Base-by-base conservation (phyloP, 257 asterid species). In the Ilex aquifolium region DNA sequence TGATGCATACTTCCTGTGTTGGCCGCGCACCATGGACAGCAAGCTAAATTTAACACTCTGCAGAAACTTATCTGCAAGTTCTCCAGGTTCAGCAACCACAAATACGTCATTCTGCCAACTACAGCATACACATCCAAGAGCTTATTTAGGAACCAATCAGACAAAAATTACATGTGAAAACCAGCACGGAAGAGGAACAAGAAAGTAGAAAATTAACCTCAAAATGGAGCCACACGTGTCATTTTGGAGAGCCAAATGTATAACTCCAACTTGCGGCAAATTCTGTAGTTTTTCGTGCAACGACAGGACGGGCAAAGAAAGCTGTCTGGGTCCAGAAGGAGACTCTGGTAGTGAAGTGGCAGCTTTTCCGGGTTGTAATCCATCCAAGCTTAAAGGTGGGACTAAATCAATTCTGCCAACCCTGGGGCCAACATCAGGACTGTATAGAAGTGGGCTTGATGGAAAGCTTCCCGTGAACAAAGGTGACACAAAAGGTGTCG, bases 21-120 rank as follows among this genome's bases (percentile, higher is more conserved):
- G 80, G 59, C 95, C 95, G 75, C 83, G 86, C 90, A 83, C 72
- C 90, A 83, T 81, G 31, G 90, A 76, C 64, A 88, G 61, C 82
- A 89, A 62, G 84, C 91, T 85, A 78, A 79, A 87, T 69, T 92
- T 92, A 60, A 89, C 96, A 71, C 83, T 78, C 80, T 83, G 95
- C 69, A 92, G 81, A 81, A 92, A 92, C 75, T 88, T 85, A 59
- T 89, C 95, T 7, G 99, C 99, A 61, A 80, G 78, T 74, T 89
- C 99, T 65, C 99, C 97, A 58, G 99, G 99, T 74, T 92, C 99
- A 21, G 97, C 99, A 66, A 92, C 97, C 79, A 92, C 99, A 69
- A 89, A 92, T 60, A 92, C 99, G 73, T 92, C 99, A 70, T 92
- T 92, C 84, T 89, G 97, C 99, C 97, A 92, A 74, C 99, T 92